Evolutionary conservation across 176 grass and related monocot species (phyloP).

Genomic region (Saccharum officinarum): DNA sequence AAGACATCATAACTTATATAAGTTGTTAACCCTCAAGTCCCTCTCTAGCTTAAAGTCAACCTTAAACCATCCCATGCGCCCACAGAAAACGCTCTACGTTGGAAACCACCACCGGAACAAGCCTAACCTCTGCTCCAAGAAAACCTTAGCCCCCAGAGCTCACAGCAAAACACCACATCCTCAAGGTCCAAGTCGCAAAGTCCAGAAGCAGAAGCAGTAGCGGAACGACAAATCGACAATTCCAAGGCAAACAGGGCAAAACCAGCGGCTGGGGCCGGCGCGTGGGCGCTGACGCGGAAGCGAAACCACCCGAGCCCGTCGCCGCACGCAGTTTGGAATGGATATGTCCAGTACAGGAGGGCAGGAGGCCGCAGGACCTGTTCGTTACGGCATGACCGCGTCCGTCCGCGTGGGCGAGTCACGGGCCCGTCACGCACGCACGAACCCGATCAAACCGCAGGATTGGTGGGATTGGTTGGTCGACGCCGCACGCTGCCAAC

Average conservation of each 20-base stretch:
- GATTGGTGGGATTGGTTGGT: not conserved
- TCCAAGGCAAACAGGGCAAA: too few relatives aligned
- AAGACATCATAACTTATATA: too few relatives aligned
- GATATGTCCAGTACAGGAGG: not conserved
- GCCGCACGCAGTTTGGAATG: not conserved
- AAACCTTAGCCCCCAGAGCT: not conserved
- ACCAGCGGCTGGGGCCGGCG: not conserved
- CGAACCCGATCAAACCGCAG: not conserved
- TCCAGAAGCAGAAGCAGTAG: not conserved
- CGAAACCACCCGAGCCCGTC: not conserved
- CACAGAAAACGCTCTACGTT: not conserved
- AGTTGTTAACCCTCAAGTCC: too few relatives aligned
- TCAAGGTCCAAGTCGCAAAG: not conserved
- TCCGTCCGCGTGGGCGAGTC: not conserved
- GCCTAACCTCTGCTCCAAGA: slow-evolving; percentile 2
- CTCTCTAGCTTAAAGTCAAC: not conserved
- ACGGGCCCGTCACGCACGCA: not conserved
- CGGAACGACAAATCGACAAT: not conserved
- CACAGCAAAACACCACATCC: not conserved
- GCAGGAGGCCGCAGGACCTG: not conserved
- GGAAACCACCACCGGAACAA: not conserved
- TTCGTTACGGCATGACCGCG: not conserved
- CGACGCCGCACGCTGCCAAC: too few relatives aligned
- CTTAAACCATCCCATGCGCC: not conserved
- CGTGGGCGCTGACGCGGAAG: not conserved